phyloP scores from a whole-genome alignment of 108 stramenopile genomes.

The Discostella stelligeroides region DNA sequence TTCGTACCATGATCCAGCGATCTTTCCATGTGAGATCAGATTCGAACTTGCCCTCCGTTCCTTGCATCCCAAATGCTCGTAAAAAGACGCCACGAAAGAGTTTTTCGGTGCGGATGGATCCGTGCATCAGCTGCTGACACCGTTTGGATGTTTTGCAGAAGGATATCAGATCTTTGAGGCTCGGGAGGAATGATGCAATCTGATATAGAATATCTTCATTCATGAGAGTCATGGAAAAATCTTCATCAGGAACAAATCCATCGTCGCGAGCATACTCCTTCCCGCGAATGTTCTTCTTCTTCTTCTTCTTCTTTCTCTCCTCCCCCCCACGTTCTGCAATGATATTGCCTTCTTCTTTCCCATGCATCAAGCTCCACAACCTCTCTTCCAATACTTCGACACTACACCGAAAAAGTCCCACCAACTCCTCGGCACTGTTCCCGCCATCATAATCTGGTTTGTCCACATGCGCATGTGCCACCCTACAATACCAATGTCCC shows the following conservation, averaged over 20 bases:
- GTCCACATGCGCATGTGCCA: conserved; percentile 34
- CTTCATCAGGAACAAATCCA: neutral
- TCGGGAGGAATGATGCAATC: conserved; percentile 33
- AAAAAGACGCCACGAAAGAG: conserved; percentile 37
- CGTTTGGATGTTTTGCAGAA: conserved; percentile 39
- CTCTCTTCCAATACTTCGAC: conserved; percentile 29
- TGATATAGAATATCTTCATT: conserved; percentile 34
- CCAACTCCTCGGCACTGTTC: conserved; percentile 28
- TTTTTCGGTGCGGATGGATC: conserved; percentile 13
- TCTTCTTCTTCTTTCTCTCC: neutral
- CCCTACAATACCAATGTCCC: conserved; percentile 33
- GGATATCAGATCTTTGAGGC: conserved; percentile 11
- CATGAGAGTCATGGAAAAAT: conserved; percentile 34
- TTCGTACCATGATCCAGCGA: conserved; percentile 26
- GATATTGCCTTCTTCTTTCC: neutral
- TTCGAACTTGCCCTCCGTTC: conserved; percentile 25
- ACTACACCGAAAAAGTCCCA: conserved; percentile 8
- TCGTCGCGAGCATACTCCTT: neutral
- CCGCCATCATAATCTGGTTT: conserved; percentile 36
- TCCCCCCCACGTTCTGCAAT: too few relatives aligned
- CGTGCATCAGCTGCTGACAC: conserved; percentile 14
- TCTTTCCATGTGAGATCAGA: conserved; percentile 33
- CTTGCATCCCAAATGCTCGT: conserved; percentile 17
- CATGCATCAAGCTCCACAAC: conserved; percentile 4
- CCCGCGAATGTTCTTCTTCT: neutral